These are phyloP conservation scores for Spergularia azorica DNA, from an alignment of 179 eudicot genomes.

Conservation along the genomic window DNA sequence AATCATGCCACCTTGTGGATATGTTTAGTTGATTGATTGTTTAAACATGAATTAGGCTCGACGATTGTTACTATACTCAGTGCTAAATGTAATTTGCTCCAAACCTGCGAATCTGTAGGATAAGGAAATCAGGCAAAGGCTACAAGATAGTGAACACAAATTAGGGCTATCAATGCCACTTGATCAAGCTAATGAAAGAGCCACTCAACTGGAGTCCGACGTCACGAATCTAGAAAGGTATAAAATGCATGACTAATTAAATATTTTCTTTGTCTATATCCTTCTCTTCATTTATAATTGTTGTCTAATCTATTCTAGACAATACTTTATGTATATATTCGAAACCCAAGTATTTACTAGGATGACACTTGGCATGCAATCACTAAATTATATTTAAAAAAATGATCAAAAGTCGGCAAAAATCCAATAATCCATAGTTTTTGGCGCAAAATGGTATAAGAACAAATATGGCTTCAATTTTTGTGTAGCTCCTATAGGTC, in stretches of 20 bases:
- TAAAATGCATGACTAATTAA: neutral
- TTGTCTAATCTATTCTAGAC: neutral
- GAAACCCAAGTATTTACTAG: no score
- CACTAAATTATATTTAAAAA: no score
- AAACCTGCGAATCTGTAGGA: slow-evolving; percentile 50
- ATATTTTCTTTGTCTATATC: neutral
- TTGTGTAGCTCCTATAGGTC: no score
- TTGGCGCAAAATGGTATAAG: no score
- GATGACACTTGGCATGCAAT: no score
- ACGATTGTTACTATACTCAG: neutral
- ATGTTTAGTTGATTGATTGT: slow-evolving; percentile 5
- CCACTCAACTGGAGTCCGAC: slow-evolving; percentile 74
- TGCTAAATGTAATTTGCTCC: slow-evolving; percentile 3
- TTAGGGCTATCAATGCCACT: slow-evolving; percentile 86
- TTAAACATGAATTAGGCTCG: neutral
- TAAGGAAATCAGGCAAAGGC: slow-evolving; percentile 77
- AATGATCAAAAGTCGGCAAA: no score
- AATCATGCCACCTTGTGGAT: slow-evolving; percentile 1
- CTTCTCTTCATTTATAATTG: neutral
- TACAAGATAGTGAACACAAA: slow-evolving; percentile 87
- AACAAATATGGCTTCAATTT: no score
- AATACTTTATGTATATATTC: no score
- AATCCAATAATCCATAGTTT: no score
- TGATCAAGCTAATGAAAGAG: slow-evolving; percentile 73
- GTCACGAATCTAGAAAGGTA: slow-evolving; percentile 80